phyloP scores from a whole-genome alignment of 352 stramenopile genomes.

The Blastocystis sp. region DNA sequence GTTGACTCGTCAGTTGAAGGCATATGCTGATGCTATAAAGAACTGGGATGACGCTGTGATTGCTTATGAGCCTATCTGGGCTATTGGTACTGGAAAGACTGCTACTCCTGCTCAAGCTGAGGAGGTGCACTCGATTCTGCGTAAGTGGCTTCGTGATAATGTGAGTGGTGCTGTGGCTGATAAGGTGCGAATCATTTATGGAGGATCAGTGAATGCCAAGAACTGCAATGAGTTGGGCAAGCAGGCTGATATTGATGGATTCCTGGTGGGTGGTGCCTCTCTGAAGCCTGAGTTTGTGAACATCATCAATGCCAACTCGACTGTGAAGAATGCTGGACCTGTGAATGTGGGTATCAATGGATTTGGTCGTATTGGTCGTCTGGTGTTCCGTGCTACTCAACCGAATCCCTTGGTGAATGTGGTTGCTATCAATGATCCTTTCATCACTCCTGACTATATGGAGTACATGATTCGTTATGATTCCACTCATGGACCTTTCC shows the following conservation, averaged over 20 bases:
- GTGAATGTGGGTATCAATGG: conserved; percentile 95
- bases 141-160: conserved; percentile 82
- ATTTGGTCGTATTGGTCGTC: conserved; percentile 93
- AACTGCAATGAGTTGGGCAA: conserved; percentile 85
- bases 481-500: conserved; percentile 82
- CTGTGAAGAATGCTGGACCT: conserved; percentile 60
- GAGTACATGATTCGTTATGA: conserved; percentile 83
- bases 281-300: conserved; percentile 90
- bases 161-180: conserved; percentile 81
- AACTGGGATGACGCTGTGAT: conserved; percentile 89
- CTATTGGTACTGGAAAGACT: conserved; percentile 92
- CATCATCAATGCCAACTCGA: conserved; percentile 84
- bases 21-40: conserved; percentile 75
- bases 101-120: conserved; percentile 93
- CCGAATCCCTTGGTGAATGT: conserved; percentile 78
- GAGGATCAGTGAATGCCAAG: conserved; percentile 82
- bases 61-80: conserved; percentile 92
- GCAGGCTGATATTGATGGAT: conserved; percentile 93
- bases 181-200: conserved; percentile 90
- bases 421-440: conserved; percentile 86
- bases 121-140: conserved; percentile 89
- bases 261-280: conserved; percentile 90
- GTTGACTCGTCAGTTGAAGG: conserved; percentile 83
- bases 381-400: conserved; percentile 84
- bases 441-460: conserved; percentile 91